Evolutionary conservation across 352 stramenopile genomes (phyloP), one percentile per base, ranked within the genome.

Genomic region (Phytophthora hybrid): DNA sequence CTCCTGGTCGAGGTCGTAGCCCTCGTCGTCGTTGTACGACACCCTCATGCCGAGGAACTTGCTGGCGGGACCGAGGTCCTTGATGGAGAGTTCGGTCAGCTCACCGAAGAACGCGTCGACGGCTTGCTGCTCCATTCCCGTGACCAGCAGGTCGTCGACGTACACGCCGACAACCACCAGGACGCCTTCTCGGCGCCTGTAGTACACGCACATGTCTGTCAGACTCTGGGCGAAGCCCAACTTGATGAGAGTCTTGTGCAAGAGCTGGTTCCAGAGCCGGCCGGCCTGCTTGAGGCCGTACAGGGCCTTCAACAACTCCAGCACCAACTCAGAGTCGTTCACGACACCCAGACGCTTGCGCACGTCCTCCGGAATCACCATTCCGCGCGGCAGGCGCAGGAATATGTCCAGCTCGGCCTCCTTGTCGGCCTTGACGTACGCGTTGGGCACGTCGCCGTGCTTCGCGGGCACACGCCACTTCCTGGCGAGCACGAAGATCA

Each of bases 21-120:
- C 23, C 23, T 26, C 23, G 23, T 60, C 72, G 0, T 52, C 49
- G 39, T 69, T 39, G 44, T 74, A 78, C 0, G 8, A 4, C 0
- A 83, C 62, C 0, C 71, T 34, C 52, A 82, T 82, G 4, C 77
- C 75, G 9, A 87, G 31, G 34, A 79, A 78, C 3, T 79, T 78
- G 39, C 62, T 39, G 0, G 51, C 74, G 3, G 7, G 23, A 0
- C 74, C 77, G 9, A 83, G 59, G 23, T 78, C 67, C 56, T 87
- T 84, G 10, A 84, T 23, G 3, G 71, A 57, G 1, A 82, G 64
- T 7, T 23, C 21, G 0, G 0, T 16, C 44, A 83, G 64, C 21
- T 67, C 64, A 1, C 10, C 19, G 31, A 68, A 69, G 56, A 77
- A 77, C 13, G 44, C 49, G 21, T 74, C 62, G 3, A 76, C 57